Base-by-base conservation (phyloP, 2,329 filamentous ascomycete species). In the Claviceps quebecensis region DNA sequence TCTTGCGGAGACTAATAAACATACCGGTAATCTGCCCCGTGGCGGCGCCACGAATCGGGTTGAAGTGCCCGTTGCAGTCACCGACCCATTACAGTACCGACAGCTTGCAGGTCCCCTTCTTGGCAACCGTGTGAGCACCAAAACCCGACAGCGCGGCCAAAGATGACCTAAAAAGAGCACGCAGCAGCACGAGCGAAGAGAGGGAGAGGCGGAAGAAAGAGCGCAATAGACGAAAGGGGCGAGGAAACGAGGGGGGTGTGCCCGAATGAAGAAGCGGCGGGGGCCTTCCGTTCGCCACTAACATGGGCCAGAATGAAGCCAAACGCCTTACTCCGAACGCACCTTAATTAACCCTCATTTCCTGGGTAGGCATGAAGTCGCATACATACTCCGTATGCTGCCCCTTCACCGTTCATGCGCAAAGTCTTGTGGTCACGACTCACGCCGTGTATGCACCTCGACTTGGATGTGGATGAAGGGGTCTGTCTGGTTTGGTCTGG, bases 21-120 rank as follows among this genome's bases (percentile, higher is more conserved):
- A 34, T 34, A 34, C 29, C 29, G 29, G 29, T 34, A 34, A 11
- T 34, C 29, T 34, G 29, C 29, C 9, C 29, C 29, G 29, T 40
- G 39, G 16, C n/a, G 16, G 14, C 8, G 40, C 11, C 40, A 41
- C 19, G 17, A 13, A 16, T 41, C 40, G 4, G 23, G 44, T 17
- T 19, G 29, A 34, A 11, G 29, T 11, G 50, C 45, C 45, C 34
- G 45, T 48, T 48, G 23, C 50, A 39, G 50, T 47, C 45, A 39
- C 50, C 39, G 50, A 52, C 50, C 50, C 26, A 46, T 47, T 46
- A 39, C 26, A 46, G 44, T 46, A 39, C 50, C 45, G 50, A 52
- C 50, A 48, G 50, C 39, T 45, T 48, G 39, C 50, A 48, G 48
- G 45, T 48, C 29, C 29, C 29, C 29, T 34, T 34, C 29, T 34